Conservation (phyloP, 495 filamentous ascomycete species). For the Aspergillus conjunctus region DNA sequence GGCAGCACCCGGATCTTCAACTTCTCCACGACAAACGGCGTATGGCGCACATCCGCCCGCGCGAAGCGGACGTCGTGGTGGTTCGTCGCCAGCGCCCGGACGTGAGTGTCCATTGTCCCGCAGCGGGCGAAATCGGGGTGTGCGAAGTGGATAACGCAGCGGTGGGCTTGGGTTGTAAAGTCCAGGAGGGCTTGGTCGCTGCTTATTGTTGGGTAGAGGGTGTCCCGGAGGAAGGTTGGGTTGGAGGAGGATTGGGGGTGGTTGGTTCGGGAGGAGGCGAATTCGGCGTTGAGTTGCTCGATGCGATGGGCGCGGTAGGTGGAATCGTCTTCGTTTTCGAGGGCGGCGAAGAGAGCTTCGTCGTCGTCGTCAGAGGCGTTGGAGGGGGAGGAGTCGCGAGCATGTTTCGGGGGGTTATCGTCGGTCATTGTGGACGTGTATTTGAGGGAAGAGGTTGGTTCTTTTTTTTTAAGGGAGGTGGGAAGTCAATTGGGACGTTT, state of each 20-base stretch:
- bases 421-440: constrained; percentile 31
- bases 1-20: constrained; percentile 70
- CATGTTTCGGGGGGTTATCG: neutral
- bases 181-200: constrained; percentile 70
- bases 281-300: constrained; percentile 69
- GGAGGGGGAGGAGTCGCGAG: neutral
- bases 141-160: constrained; percentile 73
- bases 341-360: constrained; percentile 65
- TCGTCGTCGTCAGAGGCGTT: constrained; percentile 61
- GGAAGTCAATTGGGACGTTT: neutral
- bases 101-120: constrained; percentile 65
- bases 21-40: constrained; percentile 71
- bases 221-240: constrained; percentile 37
- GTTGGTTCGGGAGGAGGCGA: constrained; percentile 47
- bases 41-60: constrained; percentile 69
- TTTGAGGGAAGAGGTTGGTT: neutral
- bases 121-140: constrained; percentile 76
- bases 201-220: constrained; percentile 59
- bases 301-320: constrained; percentile 70
- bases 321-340: constrained; percentile 66
- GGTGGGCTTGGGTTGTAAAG: constrained; percentile 64
- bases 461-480: constrained; percentile 5
- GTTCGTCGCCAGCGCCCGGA: constrained; percentile 59
- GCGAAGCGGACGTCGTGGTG: constrained; percentile 73
- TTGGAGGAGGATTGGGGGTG: constrained; percentile 25